These are phyloP conservation scores for Pyracantha coccinea DNA, from an alignment of 331 rosid genomes.

Conservation along the genomic window DNA sequence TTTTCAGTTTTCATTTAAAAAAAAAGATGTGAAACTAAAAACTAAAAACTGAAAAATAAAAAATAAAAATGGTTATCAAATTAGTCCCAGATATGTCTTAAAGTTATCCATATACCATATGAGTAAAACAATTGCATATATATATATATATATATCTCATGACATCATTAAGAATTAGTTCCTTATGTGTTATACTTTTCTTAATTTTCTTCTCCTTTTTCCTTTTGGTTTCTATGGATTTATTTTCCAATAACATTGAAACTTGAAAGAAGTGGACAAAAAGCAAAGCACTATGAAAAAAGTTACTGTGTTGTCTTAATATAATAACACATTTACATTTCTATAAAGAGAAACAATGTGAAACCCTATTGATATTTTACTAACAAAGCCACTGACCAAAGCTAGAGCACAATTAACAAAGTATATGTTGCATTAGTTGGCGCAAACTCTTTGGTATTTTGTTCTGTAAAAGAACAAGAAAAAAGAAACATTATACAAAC, in stretches of 20 bases:
- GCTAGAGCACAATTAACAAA: slow-evolving; percentile 17
- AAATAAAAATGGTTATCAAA: no score
- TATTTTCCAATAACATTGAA: neutral
- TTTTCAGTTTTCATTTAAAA: no score
- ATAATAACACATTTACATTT: slow-evolving; percentile 19
- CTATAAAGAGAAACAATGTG: slow-evolving; percentile 8
- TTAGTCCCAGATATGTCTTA: no score
- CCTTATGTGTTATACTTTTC: slow-evolving; percentile 1
- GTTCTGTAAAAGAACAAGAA: slow-evolving; percentile 27
- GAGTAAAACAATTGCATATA: neutral
- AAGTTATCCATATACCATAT: neutral
- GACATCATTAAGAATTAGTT: slow-evolving; percentile 16
- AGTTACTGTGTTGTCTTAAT: slow-evolving; percentile 5
- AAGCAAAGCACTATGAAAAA: slow-evolving; percentile 4
- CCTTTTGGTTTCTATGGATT: neutral
- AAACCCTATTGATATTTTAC: slow-evolving; percentile 8
- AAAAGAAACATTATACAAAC: slow-evolving; percentile 43
- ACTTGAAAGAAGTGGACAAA: slow-evolving; percentile 18
- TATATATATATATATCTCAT: neutral
- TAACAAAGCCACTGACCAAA: slow-evolving; percentile 21
- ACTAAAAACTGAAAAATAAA: no score
- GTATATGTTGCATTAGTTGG: slow-evolving; percentile 34
- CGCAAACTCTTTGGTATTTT: slow-evolving; percentile 53
- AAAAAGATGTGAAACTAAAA: neutral
- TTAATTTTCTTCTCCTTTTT: neutral